Evolutionary conservation across 2,329 filamentous ascomycete species (phyloP).

Genomic region (Madurella mycetomatis): DNA sequence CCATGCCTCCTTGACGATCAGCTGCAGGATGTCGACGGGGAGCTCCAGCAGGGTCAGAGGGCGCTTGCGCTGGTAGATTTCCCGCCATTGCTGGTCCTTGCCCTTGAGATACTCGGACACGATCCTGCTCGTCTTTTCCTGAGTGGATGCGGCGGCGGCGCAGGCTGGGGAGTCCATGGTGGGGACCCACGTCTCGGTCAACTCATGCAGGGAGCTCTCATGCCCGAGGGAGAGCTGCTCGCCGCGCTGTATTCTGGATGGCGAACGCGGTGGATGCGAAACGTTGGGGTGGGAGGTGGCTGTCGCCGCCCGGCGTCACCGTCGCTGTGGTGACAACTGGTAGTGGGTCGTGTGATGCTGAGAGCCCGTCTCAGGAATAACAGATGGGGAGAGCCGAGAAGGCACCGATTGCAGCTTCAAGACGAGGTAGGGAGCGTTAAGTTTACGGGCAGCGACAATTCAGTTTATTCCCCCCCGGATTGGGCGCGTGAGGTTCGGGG

Average conservation of each 20-base stretch:
- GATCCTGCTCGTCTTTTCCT: slow-evolving; percentile 18
- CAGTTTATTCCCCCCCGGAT: too few species aligned
- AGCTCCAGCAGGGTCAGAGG: slow-evolving; percentile 67
- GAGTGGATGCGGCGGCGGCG: slow-evolving; percentile 19
- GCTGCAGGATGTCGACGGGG: slow-evolving; percentile 70
- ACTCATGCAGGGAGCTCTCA: slow-evolving; percentile 9
- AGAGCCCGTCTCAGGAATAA: too few species aligned
- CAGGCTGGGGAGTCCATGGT: slow-evolving; percentile 21
- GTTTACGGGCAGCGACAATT: too few species aligned
- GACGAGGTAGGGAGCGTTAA: too few species aligned
- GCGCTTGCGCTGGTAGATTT: slow-evolving; percentile 52
- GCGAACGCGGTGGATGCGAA: not conserved
- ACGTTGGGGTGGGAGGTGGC: not conserved
- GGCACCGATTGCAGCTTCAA: too few species aligned
- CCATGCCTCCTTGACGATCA: slow-evolving; percentile 71
- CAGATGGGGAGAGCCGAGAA: too few species aligned
- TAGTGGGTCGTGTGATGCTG: not conserved
- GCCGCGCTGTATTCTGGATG: not conserved
- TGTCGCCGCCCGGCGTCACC: not conserved
- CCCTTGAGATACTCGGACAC: slow-evolving; percentile 47
- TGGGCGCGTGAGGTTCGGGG: too few species aligned
- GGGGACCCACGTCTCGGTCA: slow-evolving; percentile 11
- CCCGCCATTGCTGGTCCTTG: slow-evolving; percentile 63
- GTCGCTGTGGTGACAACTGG: not conserved
- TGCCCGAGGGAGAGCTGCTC: slow-evolving; percentile 7